phyloP scores from a whole-genome alignment of 805 yeast genomes.

The Ogataea naganishii region DNA sequence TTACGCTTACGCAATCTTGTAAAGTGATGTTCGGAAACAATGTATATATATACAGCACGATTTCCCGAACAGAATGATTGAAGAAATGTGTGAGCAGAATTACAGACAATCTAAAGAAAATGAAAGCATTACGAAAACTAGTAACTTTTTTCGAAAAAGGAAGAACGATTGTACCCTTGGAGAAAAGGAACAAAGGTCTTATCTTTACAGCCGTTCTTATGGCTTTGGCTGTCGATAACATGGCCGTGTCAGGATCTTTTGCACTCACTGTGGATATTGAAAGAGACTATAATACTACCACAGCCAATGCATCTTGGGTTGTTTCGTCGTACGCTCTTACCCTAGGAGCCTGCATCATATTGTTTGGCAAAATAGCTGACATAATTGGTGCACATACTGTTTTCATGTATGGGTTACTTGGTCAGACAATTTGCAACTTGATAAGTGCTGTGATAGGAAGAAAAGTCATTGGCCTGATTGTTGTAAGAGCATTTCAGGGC shows the following conservation, averaged over 20 bases:
- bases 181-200: conserved; percentile 8
- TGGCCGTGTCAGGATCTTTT: conserved; percentile 18
- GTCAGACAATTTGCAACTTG: too few relatives aligned
- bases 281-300: conserved; percentile 29
- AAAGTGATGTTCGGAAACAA: too few relatives aligned
- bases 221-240: conserved; percentile 15
- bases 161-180: conserved; percentile 9
- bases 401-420: too few relatives aligned
- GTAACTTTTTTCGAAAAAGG: too few relatives aligned
- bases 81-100: too few relatives aligned
- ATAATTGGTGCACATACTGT: conserved; percentile 29
- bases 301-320: conserved; percentile 30
- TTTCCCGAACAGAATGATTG: too few relatives aligned
- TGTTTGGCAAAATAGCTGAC: conserved; percentile 34
- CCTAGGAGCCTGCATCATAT: conserved; percentile 33
- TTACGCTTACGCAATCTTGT: too few relatives aligned
- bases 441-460: conserved; percentile 27
- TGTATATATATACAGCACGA: too few relatives aligned
- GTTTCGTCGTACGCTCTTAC: conserved; percentile 35
- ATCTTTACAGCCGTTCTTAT: conserved; percentile 9
- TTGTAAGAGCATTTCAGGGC: conserved; percentile 38
- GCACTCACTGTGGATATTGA: conserved; percentile 16
- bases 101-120: too few relatives aligned
- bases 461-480: conserved; percentile 26
- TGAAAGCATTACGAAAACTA: too few relatives aligned